Conservation (phyloP, 805 yeast genomes). For the Candida insectorum region DNA sequence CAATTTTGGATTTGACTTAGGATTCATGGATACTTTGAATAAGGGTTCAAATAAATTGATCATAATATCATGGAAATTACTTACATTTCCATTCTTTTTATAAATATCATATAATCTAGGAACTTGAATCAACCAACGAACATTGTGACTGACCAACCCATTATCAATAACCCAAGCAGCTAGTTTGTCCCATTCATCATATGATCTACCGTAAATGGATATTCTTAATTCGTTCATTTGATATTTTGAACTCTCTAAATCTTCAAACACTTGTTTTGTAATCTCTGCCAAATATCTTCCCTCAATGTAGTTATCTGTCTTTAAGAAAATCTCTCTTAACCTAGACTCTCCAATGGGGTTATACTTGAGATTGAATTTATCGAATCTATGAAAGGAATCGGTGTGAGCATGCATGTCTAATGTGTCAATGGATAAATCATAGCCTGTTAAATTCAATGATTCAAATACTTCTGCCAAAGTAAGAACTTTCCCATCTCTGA, state of each 20-base stretch:
- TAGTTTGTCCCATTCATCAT: conserved; percentile 91
- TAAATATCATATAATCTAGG: conserved; percentile 92
- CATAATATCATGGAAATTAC: conserved; percentile 71
- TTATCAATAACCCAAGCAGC: conserved; percentile 96
- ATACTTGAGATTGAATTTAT: conserved; percentile 93
- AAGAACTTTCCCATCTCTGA: conserved; percentile 85
- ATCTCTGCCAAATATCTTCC: conserved; percentile 92
- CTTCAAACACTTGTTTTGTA: conserved; percentile 90
- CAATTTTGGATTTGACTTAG: conserved; percentile 85
- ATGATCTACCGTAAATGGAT: conserved; percentile 86
- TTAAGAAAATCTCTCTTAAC: conserved; percentile 89
- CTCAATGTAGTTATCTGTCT: conserved; percentile 88
- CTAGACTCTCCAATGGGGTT: conserved; percentile 99
- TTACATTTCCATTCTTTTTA: conserved; percentile 68
- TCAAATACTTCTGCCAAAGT: conserved; percentile 88
- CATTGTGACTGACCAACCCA: conserved; percentile 86
- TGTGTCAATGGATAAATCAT: conserved; percentile 93
- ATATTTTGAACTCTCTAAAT: conserved; percentile 90
- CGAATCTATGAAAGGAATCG: conserved; percentile 96
- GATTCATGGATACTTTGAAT: conserved; percentile 85
- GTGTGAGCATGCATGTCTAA: conserved; percentile 99
- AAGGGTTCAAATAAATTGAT: conserved; percentile 81
- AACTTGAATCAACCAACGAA: conserved; percentile 94
- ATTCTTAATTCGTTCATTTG: conserved; percentile 97
- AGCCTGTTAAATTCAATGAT: conserved; percentile 86